Percentiles rank a stretch among this genome's conserved stretches.
phyloP scores from a whole-genome alignment of 2,329 filamentous ascomycete genomes.

The Fusarium graminum region DNA sequence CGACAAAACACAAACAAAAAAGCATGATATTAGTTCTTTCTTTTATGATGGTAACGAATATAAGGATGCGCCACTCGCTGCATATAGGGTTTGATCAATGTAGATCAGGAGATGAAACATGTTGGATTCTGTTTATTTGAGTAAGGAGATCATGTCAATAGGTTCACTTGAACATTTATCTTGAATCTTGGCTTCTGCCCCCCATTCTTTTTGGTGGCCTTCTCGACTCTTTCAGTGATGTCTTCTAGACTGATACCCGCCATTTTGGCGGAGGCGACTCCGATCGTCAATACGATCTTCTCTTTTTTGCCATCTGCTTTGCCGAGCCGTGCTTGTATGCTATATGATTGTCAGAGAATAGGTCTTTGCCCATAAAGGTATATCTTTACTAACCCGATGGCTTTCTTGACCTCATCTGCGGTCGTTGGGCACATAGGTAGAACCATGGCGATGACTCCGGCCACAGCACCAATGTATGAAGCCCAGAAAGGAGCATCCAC shows the following conservation, averaged over 20 bases:
- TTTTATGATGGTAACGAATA: constrained; percentile 39
- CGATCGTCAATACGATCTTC: constrained; percentile 55
- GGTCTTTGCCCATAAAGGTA: background rate
- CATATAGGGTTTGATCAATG: constrained; percentile 10
- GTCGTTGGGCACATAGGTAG: constrained; percentile 58
- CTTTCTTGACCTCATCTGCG: constrained; percentile 52
- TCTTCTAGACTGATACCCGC: constrained; percentile 53
- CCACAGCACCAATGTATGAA: constrained; percentile 65
- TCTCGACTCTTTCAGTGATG: constrained; percentile 53
- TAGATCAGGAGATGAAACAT: constrained; percentile 24
- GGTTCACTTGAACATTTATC: constrained; percentile 50
- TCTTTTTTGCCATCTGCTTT: constrained; percentile 53
- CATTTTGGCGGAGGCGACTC: constrained; percentile 49
- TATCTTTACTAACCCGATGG: constrained; percentile 56
- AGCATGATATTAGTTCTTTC: constrained; percentile 14
- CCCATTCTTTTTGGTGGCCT: constrained; percentile 52
- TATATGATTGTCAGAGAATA: constrained; percentile 46
- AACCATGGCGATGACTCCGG: constrained; percentile 58
- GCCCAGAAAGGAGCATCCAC: constrained; percentile 64
- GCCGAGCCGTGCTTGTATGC: constrained; percentile 50
- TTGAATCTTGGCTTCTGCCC: constrained; percentile 52
- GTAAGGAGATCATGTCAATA: constrained; percentile 42
- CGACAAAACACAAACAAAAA: constrained; percentile 26
- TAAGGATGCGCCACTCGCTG: constrained; percentile 35
- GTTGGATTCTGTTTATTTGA: constrained; percentile 30